Conservation (phyloP, 2,329 filamentous ascomycete genomes). For the Alternaria sp. region DNA sequence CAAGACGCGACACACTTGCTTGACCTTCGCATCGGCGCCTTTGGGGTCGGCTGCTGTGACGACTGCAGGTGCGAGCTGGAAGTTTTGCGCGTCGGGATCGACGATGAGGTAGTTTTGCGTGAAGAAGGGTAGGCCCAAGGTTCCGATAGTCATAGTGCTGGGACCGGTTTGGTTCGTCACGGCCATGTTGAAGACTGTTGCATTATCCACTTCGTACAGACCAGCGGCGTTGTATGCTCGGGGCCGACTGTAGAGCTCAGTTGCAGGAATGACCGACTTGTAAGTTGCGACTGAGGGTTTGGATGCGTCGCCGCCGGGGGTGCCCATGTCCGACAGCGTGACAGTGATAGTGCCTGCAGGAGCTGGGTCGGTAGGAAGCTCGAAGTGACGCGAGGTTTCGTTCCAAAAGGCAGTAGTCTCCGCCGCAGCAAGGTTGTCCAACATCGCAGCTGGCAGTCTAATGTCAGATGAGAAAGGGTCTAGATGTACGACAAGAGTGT, state of each 20-base stretch:
- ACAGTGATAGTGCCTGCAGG: conserved; percentile 23
- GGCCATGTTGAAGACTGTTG: conserved; percentile 24
- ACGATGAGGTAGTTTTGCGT: conserved; percentile 28
- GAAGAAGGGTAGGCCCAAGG: conserved; percentile 24
- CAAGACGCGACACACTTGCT: conserved; percentile 20
- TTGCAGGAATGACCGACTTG: conserved; percentile 23
- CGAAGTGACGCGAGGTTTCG: conserved; percentile 19
- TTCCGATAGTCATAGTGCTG: conserved; percentile 5
- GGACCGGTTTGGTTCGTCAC: conserved; percentile 19
- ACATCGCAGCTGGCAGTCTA: conserved; percentile 15
- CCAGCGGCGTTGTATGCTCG: conserved; percentile 22
- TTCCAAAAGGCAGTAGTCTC: conserved; percentile 26
- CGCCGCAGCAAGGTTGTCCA: conserved; percentile 17
- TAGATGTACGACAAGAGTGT: conserved; percentile 19
- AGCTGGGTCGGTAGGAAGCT: conserved; percentile 19
- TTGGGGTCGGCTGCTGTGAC: conserved; percentile 17
- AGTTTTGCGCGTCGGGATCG: conserved; percentile 23
- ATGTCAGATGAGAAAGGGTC: conserved; percentile 23
- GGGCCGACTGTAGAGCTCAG: conserved; percentile 20
- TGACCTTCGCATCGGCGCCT: conserved; percentile 19
- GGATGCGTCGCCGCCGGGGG: conserved; percentile 17
- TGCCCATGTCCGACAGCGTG: conserved; percentile 21
- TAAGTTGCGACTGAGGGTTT: conserved; percentile 24
- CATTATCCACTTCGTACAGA: conserved; percentile 19
- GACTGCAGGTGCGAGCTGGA: conserved; percentile 23